Conservation (phyloP, 140 eudicot genomes). For the Flaveria floridana region DNA sequence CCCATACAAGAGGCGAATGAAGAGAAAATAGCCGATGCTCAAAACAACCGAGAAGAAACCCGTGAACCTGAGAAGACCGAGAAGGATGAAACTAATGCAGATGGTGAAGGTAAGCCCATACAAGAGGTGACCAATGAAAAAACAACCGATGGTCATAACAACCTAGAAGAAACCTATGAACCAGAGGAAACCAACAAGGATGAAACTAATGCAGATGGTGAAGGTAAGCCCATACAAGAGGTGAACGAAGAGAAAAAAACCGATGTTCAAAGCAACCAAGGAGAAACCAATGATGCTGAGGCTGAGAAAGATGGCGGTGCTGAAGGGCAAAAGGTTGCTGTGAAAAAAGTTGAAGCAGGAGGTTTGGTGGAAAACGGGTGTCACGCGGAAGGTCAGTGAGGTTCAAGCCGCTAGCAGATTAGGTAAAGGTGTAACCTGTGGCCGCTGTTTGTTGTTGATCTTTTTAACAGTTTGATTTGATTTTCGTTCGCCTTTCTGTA, state of each 20-base stretch:
- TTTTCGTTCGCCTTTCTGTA: constrained; percentile 4
- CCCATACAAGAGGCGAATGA: constrained; percentile 2
- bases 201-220: not conserved
- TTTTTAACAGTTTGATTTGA: not conserved
- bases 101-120: constrained; percentile 2
- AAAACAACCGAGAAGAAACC: not conserved
- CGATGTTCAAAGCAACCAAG: not conserved
- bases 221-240: no score
- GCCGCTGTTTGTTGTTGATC: constrained; percentile 13
- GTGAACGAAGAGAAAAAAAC: not conserved
- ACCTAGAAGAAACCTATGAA: not conserved
- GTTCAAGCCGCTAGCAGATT: constrained; percentile 17
- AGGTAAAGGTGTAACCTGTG: constrained; percentile 21
- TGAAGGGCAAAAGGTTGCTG: constrained; percentile 32
- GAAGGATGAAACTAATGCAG: not conserved
- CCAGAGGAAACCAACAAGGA: constrained; percentile 1
- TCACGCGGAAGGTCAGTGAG: constrained; percentile 35
- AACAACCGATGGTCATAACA: not conserved
- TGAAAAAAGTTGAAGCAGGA: constrained; percentile 23
- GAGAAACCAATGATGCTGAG: not conserved
- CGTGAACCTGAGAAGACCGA: constrained; percentile 1
- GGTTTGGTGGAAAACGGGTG: constrained; percentile 45
- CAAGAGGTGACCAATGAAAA: not conserved
- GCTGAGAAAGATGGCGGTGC: constrained; percentile 3
- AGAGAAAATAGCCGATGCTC: not conserved